Evolutionary conservation across 495 filamentous ascomycete genomes (phyloP).

Genomic region (Penicillium simplicissimum): DNA sequence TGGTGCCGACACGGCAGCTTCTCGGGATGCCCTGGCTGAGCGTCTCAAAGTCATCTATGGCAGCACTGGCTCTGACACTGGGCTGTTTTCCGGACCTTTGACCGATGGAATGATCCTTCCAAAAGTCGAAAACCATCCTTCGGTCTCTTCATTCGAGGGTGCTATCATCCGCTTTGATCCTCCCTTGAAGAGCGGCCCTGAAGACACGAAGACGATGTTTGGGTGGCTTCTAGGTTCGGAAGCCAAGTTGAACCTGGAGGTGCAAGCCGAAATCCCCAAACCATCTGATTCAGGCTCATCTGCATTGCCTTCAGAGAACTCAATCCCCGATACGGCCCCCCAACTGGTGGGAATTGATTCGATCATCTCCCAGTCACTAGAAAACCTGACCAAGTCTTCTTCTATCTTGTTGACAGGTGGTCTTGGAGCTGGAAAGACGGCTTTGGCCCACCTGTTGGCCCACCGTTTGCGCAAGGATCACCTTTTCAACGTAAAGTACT

Average conservation of each 20-base stretch:
- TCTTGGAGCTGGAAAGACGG: slow-evolving; percentile 85
- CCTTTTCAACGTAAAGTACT: slow-evolving; percentile 77
- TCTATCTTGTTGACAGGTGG: slow-evolving; percentile 88
- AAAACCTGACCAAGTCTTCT: slow-evolving; percentile 76
- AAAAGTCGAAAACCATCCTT: slow-evolving; percentile 36
- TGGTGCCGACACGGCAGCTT: slow-evolving; percentile 79
- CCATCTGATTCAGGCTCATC: slow-evolving; percentile 53
- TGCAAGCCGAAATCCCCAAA: slow-evolving; percentile 67
- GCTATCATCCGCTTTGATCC: slow-evolving; percentile 78
- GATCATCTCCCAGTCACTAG: slow-evolving; percentile 66
- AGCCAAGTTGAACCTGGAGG: slow-evolving; percentile 65
- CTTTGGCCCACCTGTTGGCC: slow-evolving; percentile 65
- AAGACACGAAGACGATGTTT: slow-evolving; percentile 50
- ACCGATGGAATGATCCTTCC: slow-evolving; percentile 84
- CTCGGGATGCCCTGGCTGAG: slow-evolving; percentile 65
- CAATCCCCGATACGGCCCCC: slow-evolving; percentile 53
- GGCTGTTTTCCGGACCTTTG: slow-evolving; percentile 79
- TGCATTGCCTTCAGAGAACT: slow-evolving; percentile 50
- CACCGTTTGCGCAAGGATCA: slow-evolving; percentile 63
- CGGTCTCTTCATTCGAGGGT: slow-evolving; percentile 53
- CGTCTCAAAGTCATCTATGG: slow-evolving; percentile 51
- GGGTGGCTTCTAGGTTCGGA: slow-evolving; percentile 80
- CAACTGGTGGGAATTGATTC: slow-evolving; percentile 83
- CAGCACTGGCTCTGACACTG: slow-evolving; percentile 40
- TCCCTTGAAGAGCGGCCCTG: slow-evolving; percentile 42